phyloP scores from a whole-genome alignment of 2,329 filamentous ascomycete species.

The Metarhizium brunneum region DNA sequence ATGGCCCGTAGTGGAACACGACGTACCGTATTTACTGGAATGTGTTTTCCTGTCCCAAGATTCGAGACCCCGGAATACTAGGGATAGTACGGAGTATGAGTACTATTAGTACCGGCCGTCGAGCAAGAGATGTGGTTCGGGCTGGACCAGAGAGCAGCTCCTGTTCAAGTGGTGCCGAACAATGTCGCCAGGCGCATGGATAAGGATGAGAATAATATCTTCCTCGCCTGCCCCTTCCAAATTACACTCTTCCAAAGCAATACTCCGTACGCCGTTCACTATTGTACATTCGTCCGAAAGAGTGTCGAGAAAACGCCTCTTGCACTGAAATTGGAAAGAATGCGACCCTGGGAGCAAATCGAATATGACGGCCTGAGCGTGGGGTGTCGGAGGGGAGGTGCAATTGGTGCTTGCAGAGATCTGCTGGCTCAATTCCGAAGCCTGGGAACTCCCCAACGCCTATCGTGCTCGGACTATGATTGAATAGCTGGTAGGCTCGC shows the following conservation, averaged over 20 bases:
- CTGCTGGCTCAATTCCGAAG: neutral
- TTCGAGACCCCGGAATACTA: neutral
- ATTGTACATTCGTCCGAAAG: neutral
- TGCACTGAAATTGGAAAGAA: neutral
- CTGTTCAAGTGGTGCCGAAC: neutral
- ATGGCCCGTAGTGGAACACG: neutral
- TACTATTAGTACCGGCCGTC: neutral
- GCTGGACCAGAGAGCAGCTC: neutral
- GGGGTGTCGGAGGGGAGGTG: neutral
- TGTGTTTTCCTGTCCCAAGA: neutral
- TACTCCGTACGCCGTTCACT: neutral
- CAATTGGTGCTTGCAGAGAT: neutral
- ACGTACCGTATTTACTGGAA: neutral
- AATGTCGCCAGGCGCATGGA: neutral
- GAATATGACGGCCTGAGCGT: neutral
- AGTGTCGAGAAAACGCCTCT: neutral
- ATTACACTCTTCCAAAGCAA: neutral
- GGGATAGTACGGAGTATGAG: neutral
- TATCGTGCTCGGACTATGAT: neutral
- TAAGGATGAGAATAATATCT: neutral
- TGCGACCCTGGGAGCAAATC: neutral
- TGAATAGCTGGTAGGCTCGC: neutral
- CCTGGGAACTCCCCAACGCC: neutral
- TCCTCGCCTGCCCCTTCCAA: neutral
- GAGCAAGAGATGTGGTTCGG: no score